Evolutionary conservation across 768 basidiomycete species (phyloP).

Genomic region (Gymnopilus junonius): DNA sequence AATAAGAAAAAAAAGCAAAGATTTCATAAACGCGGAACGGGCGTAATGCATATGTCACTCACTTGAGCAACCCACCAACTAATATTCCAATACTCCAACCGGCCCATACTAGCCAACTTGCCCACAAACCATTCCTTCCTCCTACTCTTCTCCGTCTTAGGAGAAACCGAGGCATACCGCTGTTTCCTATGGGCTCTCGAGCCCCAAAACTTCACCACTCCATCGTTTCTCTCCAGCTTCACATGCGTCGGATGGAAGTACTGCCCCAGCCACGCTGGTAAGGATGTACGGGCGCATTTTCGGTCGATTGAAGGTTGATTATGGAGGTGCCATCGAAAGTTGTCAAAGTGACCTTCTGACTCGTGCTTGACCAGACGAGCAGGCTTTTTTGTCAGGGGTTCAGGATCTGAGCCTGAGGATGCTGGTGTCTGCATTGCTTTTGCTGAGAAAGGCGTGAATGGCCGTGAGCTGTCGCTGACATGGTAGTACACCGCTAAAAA

Average conservation of each 20-base stretch:
- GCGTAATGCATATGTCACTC: slow-evolving; percentile 13
- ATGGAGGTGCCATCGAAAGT: slow-evolving; percentile 28
- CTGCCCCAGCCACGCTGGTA: slow-evolving; percentile 20
- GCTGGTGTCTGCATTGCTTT: background rate
- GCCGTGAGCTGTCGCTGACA: background rate
- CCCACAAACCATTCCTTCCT: slow-evolving; percentile 19
- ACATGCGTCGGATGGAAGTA: slow-evolving; percentile 37
- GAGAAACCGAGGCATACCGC: slow-evolving; percentile 31
- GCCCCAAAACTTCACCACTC: slow-evolving; percentile 36
- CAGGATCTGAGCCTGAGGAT: background rate
- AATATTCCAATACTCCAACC: slow-evolving; percentile 46
- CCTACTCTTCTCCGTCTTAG: slow-evolving; percentile 23
- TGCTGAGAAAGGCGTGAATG: background rate
- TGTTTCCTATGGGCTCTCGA: slow-evolving; percentile 44
- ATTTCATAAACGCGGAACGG: background rate
- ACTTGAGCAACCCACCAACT: slow-evolving; percentile 48
- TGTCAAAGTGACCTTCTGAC: slow-evolving; percentile 1
- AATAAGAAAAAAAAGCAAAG: background rate
- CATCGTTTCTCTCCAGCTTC: slow-evolving; percentile 1
- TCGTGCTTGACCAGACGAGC: background rate
- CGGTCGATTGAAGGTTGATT: slow-evolving; percentile 28
- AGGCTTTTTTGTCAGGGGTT: background rate
- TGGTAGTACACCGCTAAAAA: no score
- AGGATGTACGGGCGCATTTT: slow-evolving; percentile 21
- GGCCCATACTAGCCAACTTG: slow-evolving; percentile 30